Evolutionary conservation across 306 rosid genomes (phyloP).

Genomic region (Begonia fuchsioides): DNA sequence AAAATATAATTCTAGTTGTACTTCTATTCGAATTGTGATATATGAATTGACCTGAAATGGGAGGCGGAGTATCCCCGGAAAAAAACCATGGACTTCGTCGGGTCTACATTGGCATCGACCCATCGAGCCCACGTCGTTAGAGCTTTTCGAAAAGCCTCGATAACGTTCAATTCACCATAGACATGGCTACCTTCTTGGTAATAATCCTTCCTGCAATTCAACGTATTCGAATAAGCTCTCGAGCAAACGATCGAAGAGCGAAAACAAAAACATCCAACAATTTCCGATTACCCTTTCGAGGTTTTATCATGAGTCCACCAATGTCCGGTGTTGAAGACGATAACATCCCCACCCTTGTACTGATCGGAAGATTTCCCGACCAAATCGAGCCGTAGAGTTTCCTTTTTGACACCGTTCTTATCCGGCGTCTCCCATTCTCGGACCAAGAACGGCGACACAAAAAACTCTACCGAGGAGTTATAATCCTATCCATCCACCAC

Average conservation of each 20-base stretch:
- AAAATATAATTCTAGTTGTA: too few relatives aligned
- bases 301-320: constrained; percentile 99
- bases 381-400: constrained; percentile 85
- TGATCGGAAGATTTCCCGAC: constrained; percentile 51
- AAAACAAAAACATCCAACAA: neutral
- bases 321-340: constrained; percentile 89
- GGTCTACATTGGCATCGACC: constrained; percentile 67
- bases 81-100: constrained; percentile 49
- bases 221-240: neutral
- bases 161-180: constrained; percentile 59
- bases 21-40: neutral
- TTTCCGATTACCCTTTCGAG: constrained; percentile 47
- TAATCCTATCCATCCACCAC: constrained; percentile 46
- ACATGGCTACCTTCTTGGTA: constrained; percentile 98
- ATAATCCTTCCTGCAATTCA: constrained; percentile 61
- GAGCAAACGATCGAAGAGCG: neutral
- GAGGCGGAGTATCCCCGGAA: constrained; percentile 91
- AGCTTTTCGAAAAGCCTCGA: constrained; percentile 88
- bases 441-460: constrained; percentile 85
- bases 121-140: constrained; percentile 89
- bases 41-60: constrained; percentile 62
- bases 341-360: constrained; percentile 67
- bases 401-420: constrained; percentile 59
- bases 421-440: constrained; percentile 73
- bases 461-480: constrained; percentile 69